Conservation (phyloP, 1,284 basidiomycete genomes). For the Ustilago loliicola region DNA sequence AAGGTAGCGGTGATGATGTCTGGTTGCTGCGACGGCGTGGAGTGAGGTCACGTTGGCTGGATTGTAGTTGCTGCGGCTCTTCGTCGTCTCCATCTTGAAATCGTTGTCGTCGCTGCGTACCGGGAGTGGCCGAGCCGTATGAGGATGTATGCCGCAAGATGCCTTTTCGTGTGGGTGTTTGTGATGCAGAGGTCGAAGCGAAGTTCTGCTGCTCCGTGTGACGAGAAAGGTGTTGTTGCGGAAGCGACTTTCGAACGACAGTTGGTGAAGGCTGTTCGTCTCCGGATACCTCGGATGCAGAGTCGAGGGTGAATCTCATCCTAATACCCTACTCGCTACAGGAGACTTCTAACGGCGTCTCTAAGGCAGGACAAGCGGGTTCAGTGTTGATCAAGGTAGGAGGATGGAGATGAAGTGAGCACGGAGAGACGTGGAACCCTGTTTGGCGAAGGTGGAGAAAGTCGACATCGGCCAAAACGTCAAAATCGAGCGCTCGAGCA, state of each 20-base stretch:
- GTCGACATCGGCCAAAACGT: conserved; percentile 9
- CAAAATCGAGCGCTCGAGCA: neutral
- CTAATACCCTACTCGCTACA: neutral
- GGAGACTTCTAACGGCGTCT: neutral
- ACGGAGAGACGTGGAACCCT: no score
- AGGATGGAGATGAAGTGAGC: conserved; percentile 3
- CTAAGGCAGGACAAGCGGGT: neutral
- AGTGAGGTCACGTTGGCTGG: conserved; percentile 5
- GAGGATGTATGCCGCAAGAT: conserved; percentile 43
- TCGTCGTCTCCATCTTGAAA: conserved; percentile 17
- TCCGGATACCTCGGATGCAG: conserved; percentile 36
- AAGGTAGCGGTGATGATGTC: conserved; percentile 7
- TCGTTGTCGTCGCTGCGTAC: conserved; percentile 20
- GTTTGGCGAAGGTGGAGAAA: conserved; percentile 17
- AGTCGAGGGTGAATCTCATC: conserved; percentile 47
- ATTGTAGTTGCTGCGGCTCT: neutral
- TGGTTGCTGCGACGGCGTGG: conserved; percentile 9
- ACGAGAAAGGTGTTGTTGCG: conserved; percentile 6
- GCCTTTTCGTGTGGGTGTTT: conserved; percentile 29
- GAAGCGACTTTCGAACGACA: conserved; percentile 33
- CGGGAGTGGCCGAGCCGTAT: conserved; percentile 15
- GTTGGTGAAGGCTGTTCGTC: conserved; percentile 32
- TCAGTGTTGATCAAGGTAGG: neutral
- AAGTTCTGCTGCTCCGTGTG: conserved; percentile 25
- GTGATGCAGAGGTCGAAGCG: conserved; percentile 27